Evolutionary conservation across 2,329 filamentous ascomycete species (phyloP), one percentile per base, ranked within the genome.

Genomic region (Calonectria crousiana): DNA sequence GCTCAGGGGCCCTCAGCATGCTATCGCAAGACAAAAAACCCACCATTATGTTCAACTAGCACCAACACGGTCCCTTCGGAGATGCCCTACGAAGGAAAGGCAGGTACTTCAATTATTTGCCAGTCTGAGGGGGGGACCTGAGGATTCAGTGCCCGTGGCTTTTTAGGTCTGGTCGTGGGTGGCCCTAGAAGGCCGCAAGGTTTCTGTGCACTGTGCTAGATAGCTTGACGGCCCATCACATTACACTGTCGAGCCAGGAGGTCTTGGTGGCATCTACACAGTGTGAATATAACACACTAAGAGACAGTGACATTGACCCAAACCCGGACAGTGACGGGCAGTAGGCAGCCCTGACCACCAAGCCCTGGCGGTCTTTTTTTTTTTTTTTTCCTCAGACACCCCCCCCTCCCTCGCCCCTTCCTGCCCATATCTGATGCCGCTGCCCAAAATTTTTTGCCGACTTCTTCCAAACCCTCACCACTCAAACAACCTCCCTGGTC

Each of bases 381-480:
- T 62, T 58, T 58, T 58, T 58, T 58, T 60, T 60, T 56, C 73
- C 74, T 60, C 69, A 73, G 69, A 71, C 71, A 77, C 58, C 62
- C 74, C 73, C 58, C 73, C 66, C 74, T 75, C 78, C 78, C 77
- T 80, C 82, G 80, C 80, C 80, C 79, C 79, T 82, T 79, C 79
- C 71, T 78, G 65, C 78, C 76, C 80, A 81, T 81, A 79, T 83
- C 78, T 80, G 78, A 83, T 82, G 78, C 83, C 81, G 80, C 82
- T 82, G 83, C 83, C 83, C 83, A 84, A 81, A 75, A 83, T 80
- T 83, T 83, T 82, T 81, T 84, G 81, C 79, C 74, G 77, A 73
- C 79, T 83, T 75, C 78, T 84, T 76, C 81, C 81, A 81, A 84
- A 84, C 79, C 83, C 82, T 85, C 82, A 84, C 81, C 83, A 84